Conservation (phyloP, 768 basidiomycete genomes). For the Termitomyces sp. region DNA sequence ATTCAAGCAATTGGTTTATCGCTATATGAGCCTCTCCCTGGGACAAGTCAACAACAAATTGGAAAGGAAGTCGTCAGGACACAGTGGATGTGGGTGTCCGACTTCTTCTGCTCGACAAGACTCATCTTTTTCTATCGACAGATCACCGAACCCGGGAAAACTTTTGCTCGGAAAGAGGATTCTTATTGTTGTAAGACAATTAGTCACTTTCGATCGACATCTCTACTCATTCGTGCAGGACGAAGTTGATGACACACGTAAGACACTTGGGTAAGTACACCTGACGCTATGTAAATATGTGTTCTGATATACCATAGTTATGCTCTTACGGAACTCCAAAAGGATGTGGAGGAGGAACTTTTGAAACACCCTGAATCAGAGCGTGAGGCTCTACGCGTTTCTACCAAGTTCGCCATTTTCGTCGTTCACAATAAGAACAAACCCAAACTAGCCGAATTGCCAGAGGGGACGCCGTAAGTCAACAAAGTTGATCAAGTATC, state of each 20-base stretch:
- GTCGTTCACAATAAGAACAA: constrained; percentile 96
- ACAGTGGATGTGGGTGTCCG: constrained; percentile 81
- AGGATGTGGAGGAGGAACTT: constrained; percentile 78
- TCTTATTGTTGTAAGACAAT: constrained; percentile 68
- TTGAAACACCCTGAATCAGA: constrained; percentile 63
- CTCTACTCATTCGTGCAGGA: constrained; percentile 41
- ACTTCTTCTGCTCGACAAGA: neutral
- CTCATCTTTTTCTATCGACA: constrained; percentile 18
- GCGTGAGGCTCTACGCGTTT: constrained; percentile 55
- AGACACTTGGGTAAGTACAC: constrained; percentile 73
- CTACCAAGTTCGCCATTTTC: constrained; percentile 86
- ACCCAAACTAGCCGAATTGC: constrained; percentile 72
- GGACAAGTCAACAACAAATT: constrained; percentile 65
- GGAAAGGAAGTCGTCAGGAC: constrained; percentile 87
- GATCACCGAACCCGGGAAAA: constrained; percentile 62
- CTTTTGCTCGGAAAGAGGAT: constrained; percentile 74
- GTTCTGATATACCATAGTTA: constrained; percentile 48
- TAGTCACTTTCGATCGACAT: neutral
- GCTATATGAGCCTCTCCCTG: constrained; percentile 86
- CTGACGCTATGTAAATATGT: neutral
- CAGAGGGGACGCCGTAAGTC: constrained; percentile 57
- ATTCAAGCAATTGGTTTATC: constrained; percentile 97
- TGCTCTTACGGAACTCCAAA: constrained; percentile 82
- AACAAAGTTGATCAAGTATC: neutral
- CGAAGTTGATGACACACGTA: constrained; percentile 85